These are phyloP conservation scores for Claviceps maximensis DNA, from an alignment of 2,329 filamentous ascomycete genomes.

Conservation along the genomic window DNA sequence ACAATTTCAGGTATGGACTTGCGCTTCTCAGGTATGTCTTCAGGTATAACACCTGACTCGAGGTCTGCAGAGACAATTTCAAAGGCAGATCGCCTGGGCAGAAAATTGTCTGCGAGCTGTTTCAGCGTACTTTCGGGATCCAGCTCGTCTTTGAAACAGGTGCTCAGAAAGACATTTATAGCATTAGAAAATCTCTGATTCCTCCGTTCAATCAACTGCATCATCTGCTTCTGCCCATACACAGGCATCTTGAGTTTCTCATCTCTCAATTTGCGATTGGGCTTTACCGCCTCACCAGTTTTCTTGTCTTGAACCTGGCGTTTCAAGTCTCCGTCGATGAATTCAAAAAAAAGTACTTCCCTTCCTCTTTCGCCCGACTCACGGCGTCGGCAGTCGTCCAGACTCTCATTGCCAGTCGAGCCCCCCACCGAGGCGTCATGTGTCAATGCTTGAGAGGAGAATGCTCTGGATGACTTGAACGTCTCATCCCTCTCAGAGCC, in stretches of 20 bases:
- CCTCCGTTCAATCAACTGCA: slow-evolving; percentile 73
- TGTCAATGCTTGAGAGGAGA: slow-evolving; percentile 35
- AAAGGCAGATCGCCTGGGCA: slow-evolving; percentile 46
- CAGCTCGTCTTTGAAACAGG: slow-evolving; percentile 48
- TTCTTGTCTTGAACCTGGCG: slow-evolving; percentile 59
- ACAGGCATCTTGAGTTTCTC: slow-evolving; percentile 86
- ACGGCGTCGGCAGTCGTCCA: slow-evolving; percentile 17
- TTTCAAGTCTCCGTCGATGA: slow-evolving; percentile 81
- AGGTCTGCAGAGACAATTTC: slow-evolving; percentile 17
- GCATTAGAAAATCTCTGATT: slow-evolving; percentile 73
- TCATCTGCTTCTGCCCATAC: slow-evolving; percentile 87
- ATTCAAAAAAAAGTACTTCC: slow-evolving; percentile 82
- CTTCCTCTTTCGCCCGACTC: slow-evolving; percentile 23
- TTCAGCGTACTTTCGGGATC: slow-evolving; percentile 58
- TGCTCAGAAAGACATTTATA: slow-evolving; percentile 62
- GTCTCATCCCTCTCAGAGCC: slow-evolving; percentile 52
- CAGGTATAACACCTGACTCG: slow-evolving; percentile 39
- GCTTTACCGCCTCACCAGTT: slow-evolving; percentile 58
- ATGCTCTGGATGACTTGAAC: slow-evolving; percentile 36
- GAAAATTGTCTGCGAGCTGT: slow-evolving; percentile 40
- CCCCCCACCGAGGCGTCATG: slow-evolving; percentile 45
- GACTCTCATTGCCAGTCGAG: slow-evolving; percentile 33
- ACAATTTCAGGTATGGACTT: slow-evolving; percentile 76
- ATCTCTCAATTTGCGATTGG: slow-evolving; percentile 54
- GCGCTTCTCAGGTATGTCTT: slow-evolving; percentile 65